These are phyloP conservation scores for Xerocomellus intermedius DNA, from an alignment of 768 basidiomycete species.

Conservation along the genomic window DNA sequence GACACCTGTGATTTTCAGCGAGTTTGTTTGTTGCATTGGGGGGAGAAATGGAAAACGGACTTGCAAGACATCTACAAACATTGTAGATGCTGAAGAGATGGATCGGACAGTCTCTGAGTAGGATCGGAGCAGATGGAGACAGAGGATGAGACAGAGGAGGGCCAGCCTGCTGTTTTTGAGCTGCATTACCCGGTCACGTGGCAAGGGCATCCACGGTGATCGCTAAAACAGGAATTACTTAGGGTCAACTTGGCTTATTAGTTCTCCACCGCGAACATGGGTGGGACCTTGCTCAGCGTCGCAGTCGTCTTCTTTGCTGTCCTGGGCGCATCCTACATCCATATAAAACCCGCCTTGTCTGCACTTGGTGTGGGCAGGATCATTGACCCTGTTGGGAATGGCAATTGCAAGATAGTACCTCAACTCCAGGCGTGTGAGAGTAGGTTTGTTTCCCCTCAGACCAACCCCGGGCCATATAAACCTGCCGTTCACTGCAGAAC, in stretches of 20 bases:
- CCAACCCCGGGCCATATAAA: neutral
- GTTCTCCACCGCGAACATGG: neutral
- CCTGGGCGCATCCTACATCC: constrained; percentile 47
- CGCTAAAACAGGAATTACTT: neutral
- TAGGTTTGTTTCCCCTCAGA: constrained; percentile 27
- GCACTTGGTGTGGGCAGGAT: constrained; percentile 44
- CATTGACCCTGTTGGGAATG: constrained; percentile 46
- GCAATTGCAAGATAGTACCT: constrained; percentile 47
- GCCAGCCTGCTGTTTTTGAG: neutral
- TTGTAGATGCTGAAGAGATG: neutral
- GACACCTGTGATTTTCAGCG: constrained; percentile 44
- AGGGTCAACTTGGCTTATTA: neutral
- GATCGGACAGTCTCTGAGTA: neutral
- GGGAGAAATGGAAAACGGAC: constrained; percentile 18
- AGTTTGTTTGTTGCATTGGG: constrained; percentile 19
- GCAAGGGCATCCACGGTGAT: neutral
- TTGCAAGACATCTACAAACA: constrained; percentile 23
- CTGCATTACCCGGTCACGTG: constrained; percentile 1
- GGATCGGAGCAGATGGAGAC: too few relatives aligned
- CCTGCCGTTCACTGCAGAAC: constrained; percentile 37
- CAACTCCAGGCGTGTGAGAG: constrained; percentile 71
- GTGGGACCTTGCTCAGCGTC: constrained; percentile 6
- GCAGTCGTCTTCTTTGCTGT: constrained; percentile 37
- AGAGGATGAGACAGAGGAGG: neutral
- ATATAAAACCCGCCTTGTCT: constrained; percentile 44